Evolutionary conservation across 2,329 filamentous ascomycete species (phyloP).

Genomic region (Chrysosphaeria jannelii): DNA sequence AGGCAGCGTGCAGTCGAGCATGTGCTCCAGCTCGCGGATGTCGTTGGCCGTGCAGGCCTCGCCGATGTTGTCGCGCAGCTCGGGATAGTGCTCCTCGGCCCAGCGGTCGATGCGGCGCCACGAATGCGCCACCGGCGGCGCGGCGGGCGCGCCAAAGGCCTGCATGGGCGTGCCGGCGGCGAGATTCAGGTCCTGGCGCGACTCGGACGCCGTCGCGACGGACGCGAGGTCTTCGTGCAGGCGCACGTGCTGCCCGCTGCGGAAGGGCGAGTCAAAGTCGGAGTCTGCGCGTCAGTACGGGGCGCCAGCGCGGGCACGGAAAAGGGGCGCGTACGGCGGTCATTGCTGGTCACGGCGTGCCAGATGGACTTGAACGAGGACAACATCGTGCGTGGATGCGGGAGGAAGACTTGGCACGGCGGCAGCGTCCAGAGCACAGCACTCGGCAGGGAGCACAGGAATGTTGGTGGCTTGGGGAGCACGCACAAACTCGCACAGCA

Average conservation of each 20-base stretch:
- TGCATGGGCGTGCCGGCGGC: slow-evolving; percentile 83
- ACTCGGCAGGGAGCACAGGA: neutral
- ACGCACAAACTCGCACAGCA: neutral
- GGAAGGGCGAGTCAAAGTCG: slow-evolving; percentile 72
- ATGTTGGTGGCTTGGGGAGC: neutral
- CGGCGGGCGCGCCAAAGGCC: slow-evolving; percentile 71
- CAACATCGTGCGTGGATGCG: neutral
- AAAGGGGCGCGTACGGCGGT: slow-evolving; percentile 20
- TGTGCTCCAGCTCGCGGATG: slow-evolving; percentile 85
- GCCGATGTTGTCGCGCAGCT: slow-evolving; percentile 76
- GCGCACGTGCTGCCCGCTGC: slow-evolving; percentile 69
- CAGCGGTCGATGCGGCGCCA: slow-evolving; percentile 87
- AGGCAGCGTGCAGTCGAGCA: slow-evolving; percentile 77
- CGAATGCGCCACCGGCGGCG: slow-evolving; percentile 64
- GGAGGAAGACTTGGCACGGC: neutral
- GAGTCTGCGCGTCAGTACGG: slow-evolving; percentile 30
- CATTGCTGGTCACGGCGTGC: slow-evolving; percentile 61
- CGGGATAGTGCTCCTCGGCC: slow-evolving; percentile 84
- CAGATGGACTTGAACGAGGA: slow-evolving; percentile 67
- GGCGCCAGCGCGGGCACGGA: neutral
- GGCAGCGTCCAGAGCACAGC: neutral
- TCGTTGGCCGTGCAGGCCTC: slow-evolving; percentile 85
- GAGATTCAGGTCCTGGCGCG: slow-evolving; percentile 50
- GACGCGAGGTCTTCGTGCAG: slow-evolving; percentile 45
- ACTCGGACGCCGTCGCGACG: slow-evolving; percentile 69